Percentiles rank a stretch among this genome's conserved stretches.
Conservation (phyloP, 257 asterid genomes). For the Gentiana dahurica region DNA sequence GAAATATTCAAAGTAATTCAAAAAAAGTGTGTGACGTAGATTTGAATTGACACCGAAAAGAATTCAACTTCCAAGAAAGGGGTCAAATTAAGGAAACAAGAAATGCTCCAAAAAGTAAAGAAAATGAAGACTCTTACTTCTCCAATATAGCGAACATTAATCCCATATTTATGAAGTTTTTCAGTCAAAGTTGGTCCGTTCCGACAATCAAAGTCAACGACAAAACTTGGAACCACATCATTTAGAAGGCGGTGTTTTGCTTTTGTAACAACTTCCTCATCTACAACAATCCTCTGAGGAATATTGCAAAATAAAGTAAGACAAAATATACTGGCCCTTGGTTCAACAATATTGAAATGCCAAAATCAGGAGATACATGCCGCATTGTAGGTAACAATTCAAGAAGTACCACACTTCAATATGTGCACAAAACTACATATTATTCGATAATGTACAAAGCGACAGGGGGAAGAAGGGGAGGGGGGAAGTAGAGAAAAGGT, state of each 20-base stretch:
- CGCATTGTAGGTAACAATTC: too few relatives aligned
- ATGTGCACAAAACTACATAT: too few relatives aligned
- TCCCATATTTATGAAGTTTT: conserved; percentile 92
- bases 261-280: conserved; percentile 73
- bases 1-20: neutral
- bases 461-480: too few relatives aligned
- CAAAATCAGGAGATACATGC: neutral
- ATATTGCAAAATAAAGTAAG: conserved; percentile 1
- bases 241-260: conserved; percentile 64
- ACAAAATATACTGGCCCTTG: conserved; percentile 3
- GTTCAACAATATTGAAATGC: neutral
- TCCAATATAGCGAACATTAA: conserved; percentile 82
- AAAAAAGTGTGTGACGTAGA: neutral
- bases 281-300: conserved; percentile 67
- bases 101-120: neutral
- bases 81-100: neutral
- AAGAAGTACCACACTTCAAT: too few relatives aligned
- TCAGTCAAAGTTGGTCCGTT: conserved; percentile 93
- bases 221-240: conserved; percentile 63
- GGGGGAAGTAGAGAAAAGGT: too few relatives aligned
- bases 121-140: conserved; percentile 35
- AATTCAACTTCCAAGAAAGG: neutral
- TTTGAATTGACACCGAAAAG: neutral
- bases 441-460: too few relatives aligned
- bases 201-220: conserved; percentile 76